Percentiles rank a stretch among this genome's conserved stretches.
Evolutionary conservation across 768 basidiomycete genomes (phyloP).

Genomic region (Megacollybia marginata): DNA sequence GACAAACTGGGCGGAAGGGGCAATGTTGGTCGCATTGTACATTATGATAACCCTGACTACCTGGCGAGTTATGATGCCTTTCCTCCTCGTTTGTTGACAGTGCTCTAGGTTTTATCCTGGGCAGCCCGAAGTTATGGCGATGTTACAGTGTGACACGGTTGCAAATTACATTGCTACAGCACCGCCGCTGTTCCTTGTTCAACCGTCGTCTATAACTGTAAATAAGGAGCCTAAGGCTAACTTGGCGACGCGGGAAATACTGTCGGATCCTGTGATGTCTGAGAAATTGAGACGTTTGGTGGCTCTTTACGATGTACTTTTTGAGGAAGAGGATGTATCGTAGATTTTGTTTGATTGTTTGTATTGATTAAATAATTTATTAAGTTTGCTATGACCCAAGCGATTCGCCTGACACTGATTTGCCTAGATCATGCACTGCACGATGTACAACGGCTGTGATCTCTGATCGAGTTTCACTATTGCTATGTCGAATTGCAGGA

Average conservation of each 20-base stretch:
- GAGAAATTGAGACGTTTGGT: background rate
- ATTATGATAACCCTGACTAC: slow-evolving; percentile 25
- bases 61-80: background rate
- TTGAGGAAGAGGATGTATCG: background rate
- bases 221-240: background rate
- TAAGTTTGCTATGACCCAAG: slow-evolving; percentile 9
- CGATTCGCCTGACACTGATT: slow-evolving; percentile 36
- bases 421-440: slow-evolving; percentile 47
- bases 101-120: slow-evolving; percentile 29
- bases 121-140: slow-evolving; percentile 20
- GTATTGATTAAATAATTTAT: background rate
- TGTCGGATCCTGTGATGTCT: background rate
- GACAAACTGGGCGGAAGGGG: slow-evolving; percentile 42
- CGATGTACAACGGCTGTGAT: slow-evolving; percentile 48
- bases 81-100: slow-evolving; percentile 8
- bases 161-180: background rate
- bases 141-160: slow-evolving; percentile 18
- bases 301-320: background rate
- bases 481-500: slow-evolving; percentile 8
- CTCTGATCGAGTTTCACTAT: slow-evolving; percentile 38
- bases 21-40: slow-evolving; percentile 24
- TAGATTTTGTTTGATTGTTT: background rate
- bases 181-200: background rate
- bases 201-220: background rate
- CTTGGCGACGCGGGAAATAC: background rate